Conservation (phyloP, 257 asterid species). For the Marsdenia floribunda region DNA sequence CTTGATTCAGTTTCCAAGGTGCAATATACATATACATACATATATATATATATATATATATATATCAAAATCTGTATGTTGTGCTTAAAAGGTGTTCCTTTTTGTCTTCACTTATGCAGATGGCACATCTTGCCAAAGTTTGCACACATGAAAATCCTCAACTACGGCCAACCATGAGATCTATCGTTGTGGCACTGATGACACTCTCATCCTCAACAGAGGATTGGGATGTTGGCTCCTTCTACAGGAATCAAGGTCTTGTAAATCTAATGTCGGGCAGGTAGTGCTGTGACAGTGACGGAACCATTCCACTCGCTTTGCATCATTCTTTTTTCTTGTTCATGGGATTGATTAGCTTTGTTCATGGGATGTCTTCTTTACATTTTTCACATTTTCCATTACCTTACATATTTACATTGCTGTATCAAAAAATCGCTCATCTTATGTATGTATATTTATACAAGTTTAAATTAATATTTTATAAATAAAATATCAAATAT, state of each 20-base stretch:
- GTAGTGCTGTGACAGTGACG: conserved; percentile 18
- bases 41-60: too few species aligned
- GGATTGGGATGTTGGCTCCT: conserved; percentile 81
- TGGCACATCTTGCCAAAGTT: conserved; percentile 79
- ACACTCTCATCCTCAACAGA: conserved; percentile 83
- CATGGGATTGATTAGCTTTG: not conserved
- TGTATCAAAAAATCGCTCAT: too few species aligned
- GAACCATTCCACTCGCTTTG: not conserved
- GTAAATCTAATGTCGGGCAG: conserved; percentile 75
- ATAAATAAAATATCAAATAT: too few species aligned
- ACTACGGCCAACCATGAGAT: conserved; percentile 81
- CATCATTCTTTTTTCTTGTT: not conserved
- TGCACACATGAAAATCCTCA: conserved; percentile 88
- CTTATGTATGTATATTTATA: too few species aligned
- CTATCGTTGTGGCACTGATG: conserved; percentile 85
- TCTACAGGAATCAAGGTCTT: conserved; percentile 68
- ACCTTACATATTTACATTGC: too few species aligned
- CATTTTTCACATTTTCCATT: too few species aligned
- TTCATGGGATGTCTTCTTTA: not conserved
- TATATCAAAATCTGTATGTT: not conserved
- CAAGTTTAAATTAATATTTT: too few species aligned
- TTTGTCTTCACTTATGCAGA: conserved; percentile 28
- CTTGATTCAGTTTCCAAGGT: conserved; percentile 75
- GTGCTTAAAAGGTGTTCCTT: not conserved
- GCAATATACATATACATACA: not conserved